phyloP scores from a whole-genome alignment of 208 protist species.

The Blastocrithidia nonstop region DNA sequence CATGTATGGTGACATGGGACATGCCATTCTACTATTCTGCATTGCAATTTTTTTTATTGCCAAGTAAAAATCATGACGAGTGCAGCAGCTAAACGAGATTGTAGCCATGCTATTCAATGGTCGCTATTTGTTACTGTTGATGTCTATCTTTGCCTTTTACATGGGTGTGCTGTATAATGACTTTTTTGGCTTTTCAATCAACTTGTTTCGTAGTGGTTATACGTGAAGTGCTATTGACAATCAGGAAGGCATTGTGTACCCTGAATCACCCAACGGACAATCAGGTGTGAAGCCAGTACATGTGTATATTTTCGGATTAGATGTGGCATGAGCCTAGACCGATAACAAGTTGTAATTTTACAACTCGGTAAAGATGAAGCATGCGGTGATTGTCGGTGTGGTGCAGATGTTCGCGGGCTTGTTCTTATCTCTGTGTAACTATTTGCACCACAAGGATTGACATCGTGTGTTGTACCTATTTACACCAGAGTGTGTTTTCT shows the following conservation, averaged over 20 bases:
- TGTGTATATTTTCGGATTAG: conserved; percentile 62
- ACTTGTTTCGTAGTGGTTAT: conserved; percentile 77
- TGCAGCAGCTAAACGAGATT: conserved; percentile 82
- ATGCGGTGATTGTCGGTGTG: conserved; percentile 93
- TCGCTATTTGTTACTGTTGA: conserved; percentile 93
- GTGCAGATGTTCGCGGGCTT: conserved; percentile 94
- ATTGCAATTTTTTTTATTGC: conserved; percentile 67
- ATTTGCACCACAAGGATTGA: conserved; percentile 83
- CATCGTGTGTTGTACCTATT: conserved; percentile 89
- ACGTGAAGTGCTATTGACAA: conserved; percentile 24
- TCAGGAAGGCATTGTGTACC: conserved; percentile 21
- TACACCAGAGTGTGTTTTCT: conserved; percentile 94
- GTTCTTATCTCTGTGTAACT: conserved; percentile 86
- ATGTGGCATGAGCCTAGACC: conserved; percentile 80
- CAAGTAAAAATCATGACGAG: conserved; percentile 76
- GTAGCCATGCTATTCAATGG: conserved; percentile 76
- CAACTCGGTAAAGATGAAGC: conserved; percentile 98
- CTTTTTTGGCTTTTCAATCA: conserved; percentile 77
- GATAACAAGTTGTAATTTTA: conserved; percentile 94
- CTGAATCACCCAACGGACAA: conserved; percentile 18
- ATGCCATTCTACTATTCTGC: conserved; percentile 91
- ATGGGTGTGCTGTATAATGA: conserved; percentile 97
- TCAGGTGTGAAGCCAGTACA: conserved; percentile 23
- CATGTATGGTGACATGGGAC: conserved; percentile 99
- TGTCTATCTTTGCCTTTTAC: conserved; percentile 93